A percentile compares a stretch with the other conserved stretches of the same genome.
Conservation (phyloP, 106 monocot species). For the Dendrobium huoshanense region DNA sequence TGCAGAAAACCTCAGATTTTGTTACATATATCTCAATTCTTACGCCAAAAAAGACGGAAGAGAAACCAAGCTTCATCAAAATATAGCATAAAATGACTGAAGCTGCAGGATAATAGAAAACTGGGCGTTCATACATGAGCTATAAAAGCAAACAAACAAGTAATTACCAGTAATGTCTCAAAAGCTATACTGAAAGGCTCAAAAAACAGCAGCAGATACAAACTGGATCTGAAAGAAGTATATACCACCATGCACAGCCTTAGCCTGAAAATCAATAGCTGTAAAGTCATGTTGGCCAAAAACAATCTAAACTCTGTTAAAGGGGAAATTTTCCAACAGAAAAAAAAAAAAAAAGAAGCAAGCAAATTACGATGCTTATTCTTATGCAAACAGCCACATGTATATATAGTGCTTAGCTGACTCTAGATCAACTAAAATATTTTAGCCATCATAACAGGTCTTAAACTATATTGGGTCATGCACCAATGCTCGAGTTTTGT, state of each 20-base stretch:
- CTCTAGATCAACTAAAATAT: neutral
- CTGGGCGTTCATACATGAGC: neutral
- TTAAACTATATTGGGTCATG: neutral
- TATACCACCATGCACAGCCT: slow-evolving; percentile 55
- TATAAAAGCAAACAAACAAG: neutral
- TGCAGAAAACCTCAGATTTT: neutral
- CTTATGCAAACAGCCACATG: neutral
- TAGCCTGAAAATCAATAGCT: slow-evolving; percentile 47
- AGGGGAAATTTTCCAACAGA: neutral
- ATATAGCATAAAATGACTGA: neutral
- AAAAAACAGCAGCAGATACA: slow-evolving; percentile 74
- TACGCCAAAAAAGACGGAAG: neutral
- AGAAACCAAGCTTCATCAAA: neutral
- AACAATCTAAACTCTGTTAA: neutral
- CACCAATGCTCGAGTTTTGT: neutral
- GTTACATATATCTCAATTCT: neutral
- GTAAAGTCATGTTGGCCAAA: neutral
- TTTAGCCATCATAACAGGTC: neutral
- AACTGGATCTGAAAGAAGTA: slow-evolving; percentile 38
- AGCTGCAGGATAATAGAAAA: neutral
- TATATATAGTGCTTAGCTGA: neutral
- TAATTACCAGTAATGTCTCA: slow-evolving; percentile 87
- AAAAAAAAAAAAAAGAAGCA: neutral
- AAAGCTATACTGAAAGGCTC: slow-evolving; percentile 92
- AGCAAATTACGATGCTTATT: neutral